A percentile compares a stretch with the other conserved stretches of the same genome.
These are phyloP conservation scores for Rhodotorula sphaerocarpa DNA, from an alignment of 768 basidiomycete genomes.

Conservation along the genomic window DNA sequence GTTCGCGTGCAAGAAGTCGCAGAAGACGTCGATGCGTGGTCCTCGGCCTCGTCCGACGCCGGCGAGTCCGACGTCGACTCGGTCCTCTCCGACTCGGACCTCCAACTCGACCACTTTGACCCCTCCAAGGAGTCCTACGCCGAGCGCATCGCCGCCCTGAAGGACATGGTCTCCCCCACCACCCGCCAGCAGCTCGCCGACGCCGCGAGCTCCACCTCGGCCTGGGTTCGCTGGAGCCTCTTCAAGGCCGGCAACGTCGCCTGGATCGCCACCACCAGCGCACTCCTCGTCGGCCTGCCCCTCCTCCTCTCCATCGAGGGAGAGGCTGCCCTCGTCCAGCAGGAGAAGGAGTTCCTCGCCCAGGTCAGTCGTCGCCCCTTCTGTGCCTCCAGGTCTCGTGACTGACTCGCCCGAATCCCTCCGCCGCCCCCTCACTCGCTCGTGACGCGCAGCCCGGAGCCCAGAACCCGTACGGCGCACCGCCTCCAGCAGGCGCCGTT, in stretches of 20 bases:
- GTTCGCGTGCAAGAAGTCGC: slow-evolving; percentile 1
- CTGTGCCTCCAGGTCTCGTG: no score
- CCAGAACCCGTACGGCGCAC: slow-evolving; percentile 15
- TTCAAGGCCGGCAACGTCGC: slow-evolving; percentile 77
- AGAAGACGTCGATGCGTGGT: slow-evolving; percentile 1
- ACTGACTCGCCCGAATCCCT: not conserved
- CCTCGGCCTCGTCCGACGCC: slow-evolving; percentile 46
- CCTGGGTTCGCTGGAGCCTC: slow-evolving; percentile 58
- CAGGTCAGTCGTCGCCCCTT: slow-evolving; percentile 15
- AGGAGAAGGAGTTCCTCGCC: slow-evolving; percentile 65
- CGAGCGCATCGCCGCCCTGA: slow-evolving; percentile 82
- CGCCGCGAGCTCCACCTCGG: slow-evolving; percentile 56
- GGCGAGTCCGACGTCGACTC: slow-evolving; percentile 55
- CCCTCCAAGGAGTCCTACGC: slow-evolving; percentile 58
- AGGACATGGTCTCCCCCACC: slow-evolving; percentile 88
- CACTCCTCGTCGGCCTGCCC: slow-evolving; percentile 85
- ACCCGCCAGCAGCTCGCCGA: slow-evolving; percentile 69
- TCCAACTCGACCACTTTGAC: slow-evolving; percentile 49
- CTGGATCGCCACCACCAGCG: slow-evolving; percentile 91
- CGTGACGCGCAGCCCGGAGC: slow-evolving; percentile 2
- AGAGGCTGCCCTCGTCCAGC: slow-evolving; percentile 84
- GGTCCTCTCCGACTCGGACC: slow-evolving; percentile 54
- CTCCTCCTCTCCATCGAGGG: slow-evolving; percentile 89
- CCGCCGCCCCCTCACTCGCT: not conserved
- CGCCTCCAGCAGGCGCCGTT: not conserved